phyloP scores from a whole-genome alignment of 2,329 filamentous ascomycete species.

The Coniochaeta prunicola region DNA sequence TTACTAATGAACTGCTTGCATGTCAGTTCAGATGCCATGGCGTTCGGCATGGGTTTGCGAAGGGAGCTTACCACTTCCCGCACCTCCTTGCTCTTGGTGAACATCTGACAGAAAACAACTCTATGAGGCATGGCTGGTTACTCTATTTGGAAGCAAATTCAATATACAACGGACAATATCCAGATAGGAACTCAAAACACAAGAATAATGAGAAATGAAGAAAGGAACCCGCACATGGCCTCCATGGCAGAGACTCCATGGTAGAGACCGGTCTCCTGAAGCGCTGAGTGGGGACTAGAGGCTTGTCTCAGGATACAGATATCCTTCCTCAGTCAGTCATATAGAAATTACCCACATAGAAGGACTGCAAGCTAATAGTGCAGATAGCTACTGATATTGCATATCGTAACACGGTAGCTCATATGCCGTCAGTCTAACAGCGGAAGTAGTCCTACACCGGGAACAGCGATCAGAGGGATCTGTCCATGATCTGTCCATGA shows the following conservation, averaged over 20 bases:
- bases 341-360: neutral
- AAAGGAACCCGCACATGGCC: neutral
- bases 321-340: neutral
- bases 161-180: neutral
- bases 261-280: too few species aligned
- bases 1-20: conserved; percentile 9
- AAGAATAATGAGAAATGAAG: neutral
- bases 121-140: neutral
- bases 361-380: neutral
- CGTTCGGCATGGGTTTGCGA: neutral
- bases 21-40: neutral
- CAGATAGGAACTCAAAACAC: neutral
- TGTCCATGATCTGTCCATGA: neutral
- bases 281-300: neutral
- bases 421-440: neutral
- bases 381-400: neutral
- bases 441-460: too few species aligned
- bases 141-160: neutral
- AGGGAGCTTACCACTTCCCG: neutral
- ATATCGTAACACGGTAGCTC: neutral
- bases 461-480: neutral
- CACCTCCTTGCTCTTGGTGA: neutral
- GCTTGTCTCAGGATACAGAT: neutral
- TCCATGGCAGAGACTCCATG: neutral
- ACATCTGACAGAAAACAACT: neutral